Evolutionary conservation across 2,329 filamentous ascomycete species (phyloP).

Genomic region (Monilinia fructigena): DNA sequence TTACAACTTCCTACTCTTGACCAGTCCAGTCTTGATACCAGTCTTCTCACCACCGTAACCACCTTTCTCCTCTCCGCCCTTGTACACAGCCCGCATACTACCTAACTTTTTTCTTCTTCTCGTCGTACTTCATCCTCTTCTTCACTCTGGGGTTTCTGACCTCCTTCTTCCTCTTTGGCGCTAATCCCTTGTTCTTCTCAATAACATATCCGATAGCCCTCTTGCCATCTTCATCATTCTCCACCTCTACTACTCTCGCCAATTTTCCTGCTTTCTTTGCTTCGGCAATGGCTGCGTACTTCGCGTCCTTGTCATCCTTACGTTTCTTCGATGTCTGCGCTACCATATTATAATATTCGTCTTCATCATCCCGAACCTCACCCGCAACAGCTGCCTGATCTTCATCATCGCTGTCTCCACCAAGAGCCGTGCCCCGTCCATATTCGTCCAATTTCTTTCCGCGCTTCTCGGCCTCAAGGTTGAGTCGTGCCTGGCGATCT

Average conservation of each 20-base stretch:
- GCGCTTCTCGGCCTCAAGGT: conserved; percentile 82
- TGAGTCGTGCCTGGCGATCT: conserved; percentile 82
- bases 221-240: conserved; percentile 78
- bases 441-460: conserved; percentile 64
- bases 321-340: conserved; percentile 68
- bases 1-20: conserved; percentile 84
- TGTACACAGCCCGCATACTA: conserved; percentile 81
- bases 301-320: conserved; percentile 67
- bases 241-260: conserved; percentile 62
- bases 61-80: conserved; percentile 78
- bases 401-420: conserved; percentile 53
- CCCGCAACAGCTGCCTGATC: conserved; percentile 46
- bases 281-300: conserved; percentile 54
- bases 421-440: conserved; percentile 61
- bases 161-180: conserved; percentile 88
- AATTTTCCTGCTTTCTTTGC: conserved; percentile 62
- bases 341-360: conserved; percentile 90
- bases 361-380: conserved; percentile 46
- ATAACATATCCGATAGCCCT: conserved; percentile 91
- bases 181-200: conserved; percentile 95
- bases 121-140: conserved; percentile 94
- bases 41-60: conserved; percentile 90
- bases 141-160: conserved; percentile 93
- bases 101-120: conserved; percentile 97
- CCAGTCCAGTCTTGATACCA: conserved; percentile 89